phyloP scores from a whole-genome alignment of 345 rosid species.

The Eucalyptus albens region DNA sequence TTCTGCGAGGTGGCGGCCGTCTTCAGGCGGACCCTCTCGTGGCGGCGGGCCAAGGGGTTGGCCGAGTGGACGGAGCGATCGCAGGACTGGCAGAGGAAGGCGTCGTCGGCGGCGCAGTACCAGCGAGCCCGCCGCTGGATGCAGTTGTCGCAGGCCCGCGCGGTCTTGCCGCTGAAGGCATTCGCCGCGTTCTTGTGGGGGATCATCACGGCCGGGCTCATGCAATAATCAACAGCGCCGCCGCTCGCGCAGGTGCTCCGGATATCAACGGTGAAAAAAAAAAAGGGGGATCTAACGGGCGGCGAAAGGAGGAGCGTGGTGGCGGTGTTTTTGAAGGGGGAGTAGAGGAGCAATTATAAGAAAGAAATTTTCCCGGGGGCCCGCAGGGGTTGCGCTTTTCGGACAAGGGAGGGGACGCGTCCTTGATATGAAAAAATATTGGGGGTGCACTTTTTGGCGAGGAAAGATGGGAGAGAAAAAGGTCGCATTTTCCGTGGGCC shows the following conservation, averaged over 20 bases:
- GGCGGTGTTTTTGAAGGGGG: neutral
- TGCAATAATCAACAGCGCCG: neutral
- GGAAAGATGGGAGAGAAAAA: neutral
- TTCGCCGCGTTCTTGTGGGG: constrained; percentile 38
- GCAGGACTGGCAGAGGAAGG: constrained; percentile 87
- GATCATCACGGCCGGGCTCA: constrained; percentile 7
- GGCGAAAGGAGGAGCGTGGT: neutral
- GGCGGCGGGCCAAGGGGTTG: constrained; percentile 73
- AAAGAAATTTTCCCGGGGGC: neutral
- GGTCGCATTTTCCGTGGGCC: constrained; percentile 18
- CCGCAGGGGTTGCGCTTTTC: neutral
- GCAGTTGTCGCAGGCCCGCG: constrained; percentile 86
- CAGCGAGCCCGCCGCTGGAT: constrained; percentile 67
- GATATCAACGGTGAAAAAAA: neutral
- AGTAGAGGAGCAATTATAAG: neutral
- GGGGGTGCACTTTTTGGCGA: constrained; percentile 13
- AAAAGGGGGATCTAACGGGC: neutral
- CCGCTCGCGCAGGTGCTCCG: neutral
- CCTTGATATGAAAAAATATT: constrained; percentile 11
- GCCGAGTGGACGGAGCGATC: constrained; percentile 85
- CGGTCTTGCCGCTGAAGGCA: constrained; percentile 70
- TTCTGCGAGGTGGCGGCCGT: constrained; percentile 21
- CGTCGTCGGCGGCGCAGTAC: constrained; percentile 97
- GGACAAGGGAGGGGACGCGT: neutral
- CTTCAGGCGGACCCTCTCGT: constrained; percentile 73